Base-by-base conservation (phyloP, 768 basidiomycete genomes). In the Lentinus tigrinus region DNA sequence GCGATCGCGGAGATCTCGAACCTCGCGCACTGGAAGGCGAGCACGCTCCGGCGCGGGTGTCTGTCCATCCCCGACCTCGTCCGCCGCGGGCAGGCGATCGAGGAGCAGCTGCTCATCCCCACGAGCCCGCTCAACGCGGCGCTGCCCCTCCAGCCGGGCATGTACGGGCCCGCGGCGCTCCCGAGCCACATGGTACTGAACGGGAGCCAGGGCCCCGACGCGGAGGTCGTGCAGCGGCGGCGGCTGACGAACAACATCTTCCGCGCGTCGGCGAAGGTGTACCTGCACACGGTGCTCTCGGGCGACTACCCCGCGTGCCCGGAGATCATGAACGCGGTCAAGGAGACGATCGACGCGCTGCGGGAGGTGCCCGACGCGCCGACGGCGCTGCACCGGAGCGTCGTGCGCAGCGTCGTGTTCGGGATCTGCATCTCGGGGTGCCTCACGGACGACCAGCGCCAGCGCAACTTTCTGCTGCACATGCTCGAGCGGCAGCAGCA, bases 351-450 rank as follows among this genome's bases (percentile, higher is more conserved):
- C 68, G 58, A 65, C 4, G 77, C 79, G 58, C 73, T 88, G 55
- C 69, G 61, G 63, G 64, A 57, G 16, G 76, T 79, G 58, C 76
- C 72, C 31, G 69, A 64, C 65, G 69, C 73, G 63, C 44, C 54
- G 52, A 66, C 69, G 56, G 56, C 54, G 47, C 63, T 73, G 40
- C 73, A 78, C 47, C 78, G 79, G 42, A 77, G 81, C 14, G 86
- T 92, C 26, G 80, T 91, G 56, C 78, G 89, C 38, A 89, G 86
- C 72, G 90, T 89, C 26, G 88, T 92, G 63, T 91, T 92, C 65
- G 81, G 83, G 44, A 84, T 90, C 57, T 91, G 86, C 66, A 80
- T 93, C 51, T 83, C 83, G 59, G 89, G 89, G 1, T 84, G 81
- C 62, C 78, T 92, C 51, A 85, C 87, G 60, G 83, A 85, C 67